These are phyloP conservation scores for Pecoramyces ruminantium DNA, from an alignment of 192 early-diverging fungal species.

Conservation along the genomic window DNA sequence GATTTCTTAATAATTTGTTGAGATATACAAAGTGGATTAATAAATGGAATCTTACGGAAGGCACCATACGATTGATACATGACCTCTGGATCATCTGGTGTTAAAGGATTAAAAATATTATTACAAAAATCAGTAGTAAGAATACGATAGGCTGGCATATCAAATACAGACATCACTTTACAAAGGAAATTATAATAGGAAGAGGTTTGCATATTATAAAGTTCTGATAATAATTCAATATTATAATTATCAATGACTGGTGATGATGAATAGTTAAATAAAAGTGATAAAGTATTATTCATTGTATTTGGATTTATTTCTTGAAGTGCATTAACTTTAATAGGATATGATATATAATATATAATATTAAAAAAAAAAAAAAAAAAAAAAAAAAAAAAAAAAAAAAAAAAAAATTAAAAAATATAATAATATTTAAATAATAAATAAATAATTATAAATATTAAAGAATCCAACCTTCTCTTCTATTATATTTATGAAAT, in stretches of 20 bases:
- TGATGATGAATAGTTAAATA: slow-evolving; percentile 3
- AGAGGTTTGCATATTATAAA: slow-evolving; percentile 4
- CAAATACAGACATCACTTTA: slow-evolving; percentile 36
- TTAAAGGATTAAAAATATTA: slow-evolving; percentile 72
- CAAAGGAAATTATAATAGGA: slow-evolving; percentile 13
- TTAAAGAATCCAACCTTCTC: slow-evolving; percentile 1
- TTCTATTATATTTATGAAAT: slow-evolving; percentile 3
- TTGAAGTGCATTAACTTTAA: not conserved
- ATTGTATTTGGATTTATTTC: not conserved
- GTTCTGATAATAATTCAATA: slow-evolving; percentile 2
- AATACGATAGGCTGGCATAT: slow-evolving; percentile 82
- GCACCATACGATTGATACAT: slow-evolving; percentile 74
- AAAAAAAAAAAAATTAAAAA: too few relatives aligned
- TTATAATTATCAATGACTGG: slow-evolving; percentile 11
- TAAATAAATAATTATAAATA: not conserved
- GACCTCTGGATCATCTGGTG: slow-evolving; percentile 56
- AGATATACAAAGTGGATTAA: slow-evolving; percentile 59
- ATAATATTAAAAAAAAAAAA: too few relatives aligned
- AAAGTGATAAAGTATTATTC: slow-evolving; percentile 1
- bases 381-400: too few relatives aligned
- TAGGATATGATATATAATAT: too few relatives aligned
- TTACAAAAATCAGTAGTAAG: slow-evolving; percentile 74
- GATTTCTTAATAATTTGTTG: slow-evolving; percentile 54
- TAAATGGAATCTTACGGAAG: slow-evolving; percentile 41
- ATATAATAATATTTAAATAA: slow-evolving; percentile 2